phyloP scores from a whole-genome alignment of 257 asterid genomes.

The Nicotiana tomentosiformis region DNA sequence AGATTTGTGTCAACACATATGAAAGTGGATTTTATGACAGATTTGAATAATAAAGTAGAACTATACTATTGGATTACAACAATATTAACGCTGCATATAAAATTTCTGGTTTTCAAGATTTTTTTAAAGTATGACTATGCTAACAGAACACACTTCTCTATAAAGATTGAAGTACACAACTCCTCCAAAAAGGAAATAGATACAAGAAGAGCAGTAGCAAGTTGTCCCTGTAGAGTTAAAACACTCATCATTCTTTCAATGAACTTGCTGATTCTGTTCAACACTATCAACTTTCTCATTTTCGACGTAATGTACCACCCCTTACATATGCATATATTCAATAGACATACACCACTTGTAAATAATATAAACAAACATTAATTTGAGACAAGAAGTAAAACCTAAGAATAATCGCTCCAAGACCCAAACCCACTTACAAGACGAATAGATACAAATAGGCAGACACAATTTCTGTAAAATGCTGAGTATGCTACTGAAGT shows the following conservation, averaged over 20 bases:
- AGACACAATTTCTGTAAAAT: neutral
- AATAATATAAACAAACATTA: neutral
- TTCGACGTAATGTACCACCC: neutral
- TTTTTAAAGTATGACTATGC: neutral
- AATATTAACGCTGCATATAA: neutral
- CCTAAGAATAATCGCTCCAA: neutral
- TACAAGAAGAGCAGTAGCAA: neutral
- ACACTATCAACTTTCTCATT: neutral
- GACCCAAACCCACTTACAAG: neutral
- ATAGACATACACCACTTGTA: neutral
- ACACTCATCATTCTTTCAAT: neutral
- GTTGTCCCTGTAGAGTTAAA: neutral
- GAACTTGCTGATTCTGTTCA: neutral
- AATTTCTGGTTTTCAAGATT: neutral
- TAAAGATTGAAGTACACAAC: neutral
- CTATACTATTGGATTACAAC: neutral
- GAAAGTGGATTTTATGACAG: neutral
- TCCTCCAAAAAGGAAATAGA: neutral
- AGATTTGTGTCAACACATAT: neutral
- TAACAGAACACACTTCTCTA: neutral
- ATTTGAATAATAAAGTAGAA: neutral
- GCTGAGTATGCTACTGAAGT: neutral
- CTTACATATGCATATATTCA: neutral
- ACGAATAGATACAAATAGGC: neutral
- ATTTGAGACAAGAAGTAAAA: neutral